Evolutionary conservation across 768 basidiomycete genomes (phyloP).

Genomic region (Lactarius sp.): DNA sequence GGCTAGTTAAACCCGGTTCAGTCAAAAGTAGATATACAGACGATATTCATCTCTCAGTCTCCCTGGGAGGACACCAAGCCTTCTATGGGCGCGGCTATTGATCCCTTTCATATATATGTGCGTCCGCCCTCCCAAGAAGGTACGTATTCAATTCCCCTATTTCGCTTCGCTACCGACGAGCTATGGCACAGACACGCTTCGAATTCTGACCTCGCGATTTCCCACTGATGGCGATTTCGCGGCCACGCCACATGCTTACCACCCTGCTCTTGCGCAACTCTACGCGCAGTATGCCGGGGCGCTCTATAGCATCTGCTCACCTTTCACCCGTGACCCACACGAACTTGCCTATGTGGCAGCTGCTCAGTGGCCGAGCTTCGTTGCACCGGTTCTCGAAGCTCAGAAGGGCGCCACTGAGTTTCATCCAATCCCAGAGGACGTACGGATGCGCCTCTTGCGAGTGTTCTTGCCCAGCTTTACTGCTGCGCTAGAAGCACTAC

Average conservation of each 20-base stretch:
- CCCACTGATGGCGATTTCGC: constrained; percentile 18
- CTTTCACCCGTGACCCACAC: constrained; percentile 59
- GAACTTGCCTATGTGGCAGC: constrained; percentile 74
- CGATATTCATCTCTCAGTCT: constrained; percentile 58
- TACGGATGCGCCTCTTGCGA: constrained; percentile 59
- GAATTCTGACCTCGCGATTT: constrained; percentile 40
- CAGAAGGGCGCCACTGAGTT: constrained; percentile 27
- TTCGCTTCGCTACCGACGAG: neutral
- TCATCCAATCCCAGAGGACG: constrained; percentile 32
- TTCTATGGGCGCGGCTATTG: constrained; percentile 59
- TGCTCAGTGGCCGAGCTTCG: constrained; percentile 77
- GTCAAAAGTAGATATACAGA: constrained; percentile 54
- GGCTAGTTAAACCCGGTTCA: constrained; percentile 28
- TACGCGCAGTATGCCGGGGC: constrained; percentile 59
- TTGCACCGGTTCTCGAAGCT: constrained; percentile 57
- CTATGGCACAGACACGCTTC: constrained; percentile 32
- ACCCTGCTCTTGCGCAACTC: constrained; percentile 51
- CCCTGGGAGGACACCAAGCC: constrained; percentile 74
- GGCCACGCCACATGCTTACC: constrained; percentile 38
- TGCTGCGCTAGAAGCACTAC: constrained; percentile 57
- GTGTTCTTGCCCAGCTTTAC: constrained; percentile 60
- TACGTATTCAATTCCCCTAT: constrained; percentile 29
- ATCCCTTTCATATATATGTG: constrained; percentile 65
- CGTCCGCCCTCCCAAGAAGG: constrained; percentile 53
- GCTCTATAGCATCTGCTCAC: constrained; percentile 55